Percentiles rank a stretch among this genome's conserved stretches.
phyloP scores from a whole-genome alignment of 768 basidiomycete species.

The Lentinus brumalis region DNA sequence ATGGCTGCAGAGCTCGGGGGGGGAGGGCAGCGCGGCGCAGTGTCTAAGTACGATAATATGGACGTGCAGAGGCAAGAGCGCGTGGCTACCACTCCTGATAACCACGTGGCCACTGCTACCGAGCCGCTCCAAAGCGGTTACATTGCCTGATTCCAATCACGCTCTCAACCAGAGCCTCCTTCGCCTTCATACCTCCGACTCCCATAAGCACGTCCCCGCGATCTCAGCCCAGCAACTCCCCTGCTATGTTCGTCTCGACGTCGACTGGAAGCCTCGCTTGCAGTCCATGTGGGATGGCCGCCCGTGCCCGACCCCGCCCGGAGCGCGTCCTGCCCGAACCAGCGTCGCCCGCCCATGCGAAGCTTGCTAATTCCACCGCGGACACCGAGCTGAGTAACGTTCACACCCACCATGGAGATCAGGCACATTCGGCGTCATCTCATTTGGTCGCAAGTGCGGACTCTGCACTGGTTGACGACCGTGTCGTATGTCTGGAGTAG shows the following conservation, averaged over 20 bases:
- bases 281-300: too few relatives aligned
- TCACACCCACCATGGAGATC: too few relatives aligned
- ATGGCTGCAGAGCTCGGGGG: conserved; percentile 7
- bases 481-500: too few relatives aligned
- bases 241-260: neutral
- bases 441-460: too few relatives aligned
- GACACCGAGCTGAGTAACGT: too few relatives aligned
- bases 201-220: neutral
- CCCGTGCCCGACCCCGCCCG: too few relatives aligned
- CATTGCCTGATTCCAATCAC: conserved; percentile 22
- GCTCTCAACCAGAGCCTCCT: conserved; percentile 1
- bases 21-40: conserved; percentile 17
- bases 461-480: too few relatives aligned
- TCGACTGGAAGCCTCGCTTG: neutral
- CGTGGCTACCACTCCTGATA: conserved; percentile 23
- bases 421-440: too few relatives aligned
- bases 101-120: conserved; percentile 21
- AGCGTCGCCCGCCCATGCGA: too few relatives aligned
- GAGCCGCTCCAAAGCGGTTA: conserved; percentile 19
- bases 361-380: too few relatives aligned
- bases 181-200: neutral
- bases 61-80: conserved; percentile 21
- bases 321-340: too few relatives aligned
- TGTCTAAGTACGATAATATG: conserved; percentile 20
- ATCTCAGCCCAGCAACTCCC: neutral